Evolutionary conservation across 768 basidiomycete genomes (phyloP).

Genomic region (Grammothele lineata): DNA sequence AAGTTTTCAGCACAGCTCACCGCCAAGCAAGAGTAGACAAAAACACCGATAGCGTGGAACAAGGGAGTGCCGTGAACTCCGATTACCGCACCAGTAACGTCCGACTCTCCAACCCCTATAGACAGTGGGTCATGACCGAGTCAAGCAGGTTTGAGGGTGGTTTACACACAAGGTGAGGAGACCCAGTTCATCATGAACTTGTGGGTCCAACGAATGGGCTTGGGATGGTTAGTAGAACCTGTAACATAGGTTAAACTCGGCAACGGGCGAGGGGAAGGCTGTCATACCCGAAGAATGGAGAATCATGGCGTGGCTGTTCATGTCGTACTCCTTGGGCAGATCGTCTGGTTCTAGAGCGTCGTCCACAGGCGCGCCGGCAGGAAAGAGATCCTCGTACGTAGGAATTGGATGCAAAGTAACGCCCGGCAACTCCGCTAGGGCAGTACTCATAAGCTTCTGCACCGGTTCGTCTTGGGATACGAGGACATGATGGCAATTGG

Average conservation of each 20-base stretch:
- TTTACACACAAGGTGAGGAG: slow-evolving; percentile 1
- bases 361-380: not conserved
- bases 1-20: not conserved
- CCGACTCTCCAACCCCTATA: too few species aligned
- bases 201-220: slow-evolving; percentile 13
- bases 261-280: too few species aligned
- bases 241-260: not conserved
- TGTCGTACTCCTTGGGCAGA: not conserved
- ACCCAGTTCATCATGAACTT: slow-evolving; percentile 1
- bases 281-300: slow-evolving; percentile 12
- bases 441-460: not conserved
- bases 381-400: slow-evolving; percentile 4
- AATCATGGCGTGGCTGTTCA: slow-evolving; percentile 2
- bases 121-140: too few species aligned
- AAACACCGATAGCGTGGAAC: slow-evolving; percentile 12
- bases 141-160: too few species aligned
- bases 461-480: slow-evolving; percentile 4
- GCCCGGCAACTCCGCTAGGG: not conserved
- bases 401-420: slow-evolving; percentile 3
- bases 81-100: slow-evolving; percentile 1
- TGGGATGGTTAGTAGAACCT: slow-evolving; percentile 19
- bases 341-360: not conserved
- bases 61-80: slow-evolving; percentile 14
- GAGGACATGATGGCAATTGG: slow-evolving; percentile 5
- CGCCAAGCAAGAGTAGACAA: slow-evolving; percentile 3